Evolutionary conservation across 2,329 filamentous ascomycete species (phyloP), one percentile per base, ranked within the genome.

Genomic region (Tolypocladium nubicola): DNA sequence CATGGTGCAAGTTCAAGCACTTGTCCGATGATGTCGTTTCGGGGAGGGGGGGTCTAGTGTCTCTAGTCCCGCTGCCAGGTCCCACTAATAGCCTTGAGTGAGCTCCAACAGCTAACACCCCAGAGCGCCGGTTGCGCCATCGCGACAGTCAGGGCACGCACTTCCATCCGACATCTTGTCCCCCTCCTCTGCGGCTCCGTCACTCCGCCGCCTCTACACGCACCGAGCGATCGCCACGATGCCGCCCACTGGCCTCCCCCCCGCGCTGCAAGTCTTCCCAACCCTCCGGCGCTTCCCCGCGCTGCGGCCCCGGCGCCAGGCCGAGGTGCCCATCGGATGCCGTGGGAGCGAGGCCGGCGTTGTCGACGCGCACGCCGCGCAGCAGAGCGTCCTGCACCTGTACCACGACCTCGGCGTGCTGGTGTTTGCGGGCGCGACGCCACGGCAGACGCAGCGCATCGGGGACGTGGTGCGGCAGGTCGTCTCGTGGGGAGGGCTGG

Each of bases 371-470:
- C 30, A 6, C 16, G 49, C 35, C 8, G 13, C 45, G 4, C 50
- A 52, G 43, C 38, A 33, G 14, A 52, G 49, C 52, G 41, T 63
- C 14, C 56, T 56, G 23, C 61, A 62, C 37, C 19, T 71, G 4
- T 71, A 71, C 54, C 61, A 69, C 23, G 70, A 72, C 52, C 61
- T 71, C 0, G 70, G 70, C 3, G 64, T 70, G 2, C 45, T 72
- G 21, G 64, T 66, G 14, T 72, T 64, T 55, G 64, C 65, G 6
- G 70, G 70, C 1, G 62, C 65, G 7, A 58, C 58, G 9, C 54
- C 58, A 2, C 3, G 10, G 16, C 64, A 71, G 57, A 61, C 64
- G 1, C 4, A 23, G 13, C 30, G 54, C 8, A 66, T 72, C 5
- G 65, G 61, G 8, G 49, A 60, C 11, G 41, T 71, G 0, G 50